Base-by-base conservation (phyloP, 2,329 filamentous ascomycete genomes). In the Aspergillus spinulosporus region DNA sequence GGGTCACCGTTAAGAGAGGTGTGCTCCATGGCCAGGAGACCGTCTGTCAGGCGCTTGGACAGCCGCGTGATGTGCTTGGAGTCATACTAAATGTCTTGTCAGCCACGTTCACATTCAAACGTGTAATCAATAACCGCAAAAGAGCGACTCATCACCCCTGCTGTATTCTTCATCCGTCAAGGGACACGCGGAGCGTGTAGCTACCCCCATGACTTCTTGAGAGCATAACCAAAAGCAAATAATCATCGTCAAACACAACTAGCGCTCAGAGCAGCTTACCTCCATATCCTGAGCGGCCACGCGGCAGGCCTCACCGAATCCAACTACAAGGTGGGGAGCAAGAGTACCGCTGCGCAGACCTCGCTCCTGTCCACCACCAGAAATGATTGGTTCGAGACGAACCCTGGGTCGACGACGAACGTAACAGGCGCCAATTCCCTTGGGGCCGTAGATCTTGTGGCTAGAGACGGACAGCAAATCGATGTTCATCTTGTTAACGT, bases 381-480 rank as follows among this genome's bases (percentile, higher is more conserved):
- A 95, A 77, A 99, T 99, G 72, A 99, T 88, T 49, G 94, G 94
- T 58, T 99, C 94, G 56, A 99, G 80, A 75, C 94, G 90, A 64
- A 99, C 94, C 73, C 93, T 87, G 1, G 94, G 94, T 56, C 94
- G 84, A 78, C 94, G 86, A 68, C 94, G 88, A 48, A 99, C 90
- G 70, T 93, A 99, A 78, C 94, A 99, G 57, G 94, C 94, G 57
- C 94, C 94, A 56, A 99, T 90, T 34, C 94, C 94, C 81, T 96
- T 99, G 53, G 94, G 94, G 28, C 94, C 94, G 72, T 99, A 99
- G 53, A 99, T 96, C 78, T 99, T 99, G 79, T 99, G 94, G 31
- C 90, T 92, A 6, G 94, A 97, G 59, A 99, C 97, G 31, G 93
- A 97, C 93, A 99, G 97, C 70, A 99, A 79, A 72, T 99, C 94